phyloP scores from a whole-genome alignment of 2,329 filamentous ascomycete genomes.

The Tolypocladium amazonense region DNA sequence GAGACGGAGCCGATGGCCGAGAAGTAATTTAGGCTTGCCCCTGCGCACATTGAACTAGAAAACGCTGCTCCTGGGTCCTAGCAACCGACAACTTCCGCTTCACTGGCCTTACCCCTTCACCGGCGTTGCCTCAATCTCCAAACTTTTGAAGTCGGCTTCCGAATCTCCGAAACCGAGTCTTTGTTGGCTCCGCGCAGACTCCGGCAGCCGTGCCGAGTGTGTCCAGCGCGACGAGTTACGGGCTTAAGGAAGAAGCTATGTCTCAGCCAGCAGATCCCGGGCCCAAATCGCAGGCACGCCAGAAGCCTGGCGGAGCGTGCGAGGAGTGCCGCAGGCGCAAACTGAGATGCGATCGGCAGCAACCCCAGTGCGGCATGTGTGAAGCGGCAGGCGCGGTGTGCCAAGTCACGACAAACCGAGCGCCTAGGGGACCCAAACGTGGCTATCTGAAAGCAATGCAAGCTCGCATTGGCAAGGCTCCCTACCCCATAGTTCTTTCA shows the following conservation, averaged over 20 bases:
- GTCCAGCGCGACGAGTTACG: neutral
- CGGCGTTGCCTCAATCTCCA: neutral
- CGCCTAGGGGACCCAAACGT: constrained; percentile 3
- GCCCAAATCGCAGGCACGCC: neutral
- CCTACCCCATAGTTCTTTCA: neutral
- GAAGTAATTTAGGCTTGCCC: neutral
- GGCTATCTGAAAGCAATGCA: constrained; percentile 4
- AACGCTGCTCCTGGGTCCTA: neutral
- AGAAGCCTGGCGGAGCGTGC: constrained; percentile 3
- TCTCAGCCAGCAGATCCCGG: neutral
- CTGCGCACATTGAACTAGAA: neutral
- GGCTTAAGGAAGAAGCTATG: neutral
- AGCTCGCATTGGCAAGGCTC: constrained; percentile 2
- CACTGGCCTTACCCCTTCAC: neutral
- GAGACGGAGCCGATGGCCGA: neutral
- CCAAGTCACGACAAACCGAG: constrained; percentile 1
- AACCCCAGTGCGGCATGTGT: constrained; percentile 4
- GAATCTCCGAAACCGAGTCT: neutral
- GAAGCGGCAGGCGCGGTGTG: constrained; percentile 1
- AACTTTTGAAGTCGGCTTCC: neutral
- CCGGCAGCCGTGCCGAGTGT: neutral
- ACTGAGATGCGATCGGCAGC: constrained; percentile 4
- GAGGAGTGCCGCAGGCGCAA: constrained; percentile 6
- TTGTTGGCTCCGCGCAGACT: neutral
- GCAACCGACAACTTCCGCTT: neutral